These are phyloP conservation scores for Volutella citrinella DNA, from an alignment of 2,329 filamentous ascomycete genomes.

Conservation along the genomic window DNA sequence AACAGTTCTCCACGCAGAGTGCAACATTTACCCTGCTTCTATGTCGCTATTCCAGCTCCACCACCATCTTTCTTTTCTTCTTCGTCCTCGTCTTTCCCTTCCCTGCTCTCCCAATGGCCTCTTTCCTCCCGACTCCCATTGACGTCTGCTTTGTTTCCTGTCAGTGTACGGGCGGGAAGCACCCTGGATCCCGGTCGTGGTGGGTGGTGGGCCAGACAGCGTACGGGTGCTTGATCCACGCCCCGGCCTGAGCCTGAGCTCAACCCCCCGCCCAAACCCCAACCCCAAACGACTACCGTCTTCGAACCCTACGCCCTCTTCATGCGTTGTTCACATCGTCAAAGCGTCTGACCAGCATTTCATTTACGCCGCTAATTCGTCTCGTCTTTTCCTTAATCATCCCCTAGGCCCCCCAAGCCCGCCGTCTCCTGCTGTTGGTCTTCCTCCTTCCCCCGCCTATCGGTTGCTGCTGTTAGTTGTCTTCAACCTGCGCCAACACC, in stretches of 20 bases:
- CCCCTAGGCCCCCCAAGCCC: conserved; percentile 16
- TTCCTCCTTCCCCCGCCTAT: conserved; percentile 16
- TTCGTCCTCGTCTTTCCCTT: no score
- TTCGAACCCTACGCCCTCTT: conserved; percentile 25
- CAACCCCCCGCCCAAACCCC: conserved; percentile 19
- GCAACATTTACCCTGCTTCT: no score
- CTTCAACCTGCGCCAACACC: no score
- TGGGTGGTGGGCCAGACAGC: conserved; percentile 1
- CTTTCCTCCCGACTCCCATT: no score
- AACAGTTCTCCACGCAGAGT: no score
- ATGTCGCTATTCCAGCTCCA: no score
- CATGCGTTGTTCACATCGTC: conserved; percentile 26
- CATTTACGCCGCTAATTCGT: conserved; percentile 25
- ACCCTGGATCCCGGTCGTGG: conserved; percentile 11
- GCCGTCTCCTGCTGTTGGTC: conserved; percentile 13
- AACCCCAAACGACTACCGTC: conserved; percentile 28
- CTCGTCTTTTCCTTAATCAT: conserved; percentile 24
- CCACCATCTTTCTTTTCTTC: no score
- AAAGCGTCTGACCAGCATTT: conserved; percentile 21
- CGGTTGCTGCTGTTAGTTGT: conserved; percentile 5
- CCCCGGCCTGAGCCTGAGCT: conserved; percentile 21
- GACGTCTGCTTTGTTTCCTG: no score
- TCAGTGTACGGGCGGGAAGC: no score
- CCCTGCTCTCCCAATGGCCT: no score
- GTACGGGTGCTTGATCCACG: conserved; percentile 19